Conservation (phyloP, 768 basidiomycete genomes). For the Mycena capillaripes region DNA sequence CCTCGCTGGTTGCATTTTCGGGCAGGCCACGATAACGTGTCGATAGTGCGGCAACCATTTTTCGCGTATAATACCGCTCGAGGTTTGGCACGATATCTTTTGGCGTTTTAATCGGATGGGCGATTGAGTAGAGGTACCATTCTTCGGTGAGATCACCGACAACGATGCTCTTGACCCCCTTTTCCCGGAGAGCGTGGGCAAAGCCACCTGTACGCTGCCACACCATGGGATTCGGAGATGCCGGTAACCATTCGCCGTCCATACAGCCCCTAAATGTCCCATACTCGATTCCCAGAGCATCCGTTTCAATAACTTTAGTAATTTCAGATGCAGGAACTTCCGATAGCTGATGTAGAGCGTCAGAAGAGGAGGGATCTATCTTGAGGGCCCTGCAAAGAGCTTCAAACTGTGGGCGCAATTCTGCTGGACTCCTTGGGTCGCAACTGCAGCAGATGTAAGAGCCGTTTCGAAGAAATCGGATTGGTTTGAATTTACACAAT, state of each 20-base stretch:
- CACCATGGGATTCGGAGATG: conserved; percentile 69
- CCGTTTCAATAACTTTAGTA: conserved; percentile 70
- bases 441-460: conserved; percentile 47
- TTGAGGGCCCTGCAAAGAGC: conserved; percentile 70
- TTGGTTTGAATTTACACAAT: conserved; percentile 65
- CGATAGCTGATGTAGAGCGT: conserved; percentile 64
- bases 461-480: background rate
- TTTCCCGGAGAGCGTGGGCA: conserved; percentile 64
- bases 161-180: conserved; percentile 72
- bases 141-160: conserved; percentile 82
- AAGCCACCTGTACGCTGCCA: conserved; percentile 78
- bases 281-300: conserved; percentile 62
- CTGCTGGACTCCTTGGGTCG: conserved; percentile 70
- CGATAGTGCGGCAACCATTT: conserved; percentile 62
- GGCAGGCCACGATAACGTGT: conserved; percentile 58
- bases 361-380: conserved; percentile 66
- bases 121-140: conserved; percentile 84
- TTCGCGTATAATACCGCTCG: conserved; percentile 69
- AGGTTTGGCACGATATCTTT: conserved; percentile 71
- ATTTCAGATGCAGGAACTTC: conserved; percentile 68
- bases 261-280: conserved; percentile 81
- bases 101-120: conserved; percentile 66
- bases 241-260: conserved; percentile 70
- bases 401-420: conserved; percentile 73
- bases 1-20: conserved; percentile 56